Evolutionary conservation across 805 yeast genomes (phyloP), one percentile per base, ranked within the genome.

Genomic region (Pichia eremophila): DNA sequence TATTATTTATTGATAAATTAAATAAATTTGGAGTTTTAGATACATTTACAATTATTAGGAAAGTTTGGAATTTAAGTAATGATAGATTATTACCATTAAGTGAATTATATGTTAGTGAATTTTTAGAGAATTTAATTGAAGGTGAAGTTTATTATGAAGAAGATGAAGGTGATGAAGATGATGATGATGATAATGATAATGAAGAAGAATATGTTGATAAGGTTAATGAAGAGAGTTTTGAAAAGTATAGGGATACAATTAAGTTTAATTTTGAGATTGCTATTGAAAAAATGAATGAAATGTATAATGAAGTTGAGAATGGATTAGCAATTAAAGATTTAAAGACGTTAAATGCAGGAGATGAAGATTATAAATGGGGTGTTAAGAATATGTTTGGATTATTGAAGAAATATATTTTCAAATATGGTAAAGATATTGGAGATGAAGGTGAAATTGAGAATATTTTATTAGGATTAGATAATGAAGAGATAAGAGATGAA

Each of bases 1-100:
- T 70, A 47, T 66, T 82, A 49, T 75, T 83, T 11, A 61, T 78
- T 39, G 80, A 77, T 51, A 71, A 75, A 45, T 66, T 83, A 50
- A 68, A 71, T 46, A 66, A 69, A 27, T 68, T 68, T 45, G 73
- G 69, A 3, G 60, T 81, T 22, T 55, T 82, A 4, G 54, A 66
- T 6, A 60, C 73, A 3, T 54, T 54, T 19, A 62, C 73, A n/a
- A 59, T 78, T 38, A 60, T 79, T 35, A 60, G 69, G 39, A 70
- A 69, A 50, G 59, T 79, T 7, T 69, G 54, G 52, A 35, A 42
- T 17, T 39, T 43, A 10, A 34, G 36, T 31, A 22, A 35, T 5
- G 34, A 22, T 7, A 62, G 64, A 40, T 54, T 67, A 44, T 69
- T 72, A 6, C 59, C 75, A 11, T 28, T 55, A 15, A 65, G 66